These are phyloP conservation scores for Candida pini DNA, from an alignment of 805 yeast species.

Conservation along the genomic window DNA sequence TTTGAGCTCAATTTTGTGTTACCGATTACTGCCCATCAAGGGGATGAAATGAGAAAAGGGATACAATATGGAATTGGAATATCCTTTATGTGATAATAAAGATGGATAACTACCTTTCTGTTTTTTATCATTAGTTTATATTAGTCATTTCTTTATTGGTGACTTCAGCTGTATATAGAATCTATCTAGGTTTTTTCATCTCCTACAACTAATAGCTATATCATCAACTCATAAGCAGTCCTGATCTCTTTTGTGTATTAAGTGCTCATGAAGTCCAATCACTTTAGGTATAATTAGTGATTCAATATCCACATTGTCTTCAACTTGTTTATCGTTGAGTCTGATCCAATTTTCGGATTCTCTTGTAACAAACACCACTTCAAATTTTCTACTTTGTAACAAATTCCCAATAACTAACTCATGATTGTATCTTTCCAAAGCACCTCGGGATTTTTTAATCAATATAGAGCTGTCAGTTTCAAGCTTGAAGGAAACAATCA, in stretches of 20 bases:
- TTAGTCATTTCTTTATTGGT: no score
- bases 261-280: constrained; percentile 51
- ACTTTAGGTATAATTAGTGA: constrained; percentile 75
- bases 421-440: constrained; percentile 81
- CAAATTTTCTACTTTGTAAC: constrained; percentile 78
- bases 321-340: constrained; percentile 37
- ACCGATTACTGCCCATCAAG: constrained; percentile 39
- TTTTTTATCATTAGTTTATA: no score
- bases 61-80: constrained; percentile 55
- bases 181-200: no score
- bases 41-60: constrained; percentile 46
- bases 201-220: no score
- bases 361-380: constrained; percentile 77
- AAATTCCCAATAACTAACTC: constrained; percentile 93
- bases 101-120: background rate
- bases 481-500: constrained; percentile 90
- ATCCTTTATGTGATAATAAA: constrained; percentile 39
- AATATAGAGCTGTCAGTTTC: constrained; percentile 79
- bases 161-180: no score
- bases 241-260: no score
- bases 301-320: constrained; percentile 58
- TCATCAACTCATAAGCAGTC: no score
- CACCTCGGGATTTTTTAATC: constrained; percentile 69
- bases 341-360: constrained; percentile 45
- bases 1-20: constrained; percentile 52